phyloP scores from a whole-genome alignment of 73 alveolate genomes.

The Paramecium caudatum region DNA sequence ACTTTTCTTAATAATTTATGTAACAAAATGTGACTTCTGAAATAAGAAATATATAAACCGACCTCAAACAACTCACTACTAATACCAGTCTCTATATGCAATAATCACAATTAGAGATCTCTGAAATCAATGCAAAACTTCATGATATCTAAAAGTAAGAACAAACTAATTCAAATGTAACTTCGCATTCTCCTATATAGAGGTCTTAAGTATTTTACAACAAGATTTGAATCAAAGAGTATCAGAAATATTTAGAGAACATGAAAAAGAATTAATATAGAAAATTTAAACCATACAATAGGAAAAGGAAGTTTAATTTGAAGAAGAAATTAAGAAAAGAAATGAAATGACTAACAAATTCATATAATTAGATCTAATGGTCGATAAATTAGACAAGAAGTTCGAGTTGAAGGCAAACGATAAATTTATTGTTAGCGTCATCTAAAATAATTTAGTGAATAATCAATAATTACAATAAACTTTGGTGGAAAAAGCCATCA shows the following conservation, averaged over 20 bases:
- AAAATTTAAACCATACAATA: background rate
- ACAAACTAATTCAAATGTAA: background rate
- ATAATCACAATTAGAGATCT: background rate
- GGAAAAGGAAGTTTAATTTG: background rate
- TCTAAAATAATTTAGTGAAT: background rate
- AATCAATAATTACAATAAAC: slow-evolving; percentile 12
- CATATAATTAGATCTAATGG: background rate
- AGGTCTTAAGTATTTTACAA: background rate
- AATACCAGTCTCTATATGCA: slow-evolving; percentile 3
- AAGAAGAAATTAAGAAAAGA: slow-evolving; percentile 19
- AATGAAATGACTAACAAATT: background rate
- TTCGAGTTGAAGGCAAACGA: slow-evolving; percentile 50
- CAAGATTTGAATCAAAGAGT: slow-evolving; percentile 38
- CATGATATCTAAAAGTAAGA: background rate
- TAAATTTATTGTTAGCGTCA: slow-evolving; percentile 11
- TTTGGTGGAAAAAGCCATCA: background rate
- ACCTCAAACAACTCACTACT: background rate
- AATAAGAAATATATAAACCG: background rate
- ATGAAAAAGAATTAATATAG: background rate
- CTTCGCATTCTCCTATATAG: background rate
- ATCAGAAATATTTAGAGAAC: background rate
- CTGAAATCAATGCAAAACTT: background rate
- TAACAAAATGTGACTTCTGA: too few species aligned
- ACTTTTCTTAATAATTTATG: background rate
- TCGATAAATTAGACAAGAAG: slow-evolving; percentile 25